Evolutionary conservation across 2,329 filamentous ascomycete species (phyloP).

Genomic region (Coniosporium tulheliwenetii): DNA sequence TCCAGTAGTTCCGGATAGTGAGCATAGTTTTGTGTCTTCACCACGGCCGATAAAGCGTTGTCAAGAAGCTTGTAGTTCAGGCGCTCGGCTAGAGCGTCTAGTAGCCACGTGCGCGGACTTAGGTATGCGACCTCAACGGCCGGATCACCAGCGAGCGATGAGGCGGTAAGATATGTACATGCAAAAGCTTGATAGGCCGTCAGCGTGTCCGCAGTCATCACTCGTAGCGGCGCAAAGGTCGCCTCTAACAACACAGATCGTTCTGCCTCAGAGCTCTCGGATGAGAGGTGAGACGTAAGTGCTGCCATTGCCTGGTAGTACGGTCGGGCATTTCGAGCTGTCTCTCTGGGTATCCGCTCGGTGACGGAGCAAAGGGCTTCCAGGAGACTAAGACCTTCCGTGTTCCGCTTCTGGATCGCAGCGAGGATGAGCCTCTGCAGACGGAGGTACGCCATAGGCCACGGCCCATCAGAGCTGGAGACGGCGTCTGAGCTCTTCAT

Average conservation of each 20-base stretch:
- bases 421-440: conserved; percentile 16
- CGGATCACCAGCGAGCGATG: conserved; percentile 3
- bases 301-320: too few species aligned
- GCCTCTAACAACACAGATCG: conserved; percentile 1
- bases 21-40: neutral
- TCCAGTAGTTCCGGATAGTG: conserved; percentile 9
- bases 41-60: too few species aligned
- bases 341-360: too few species aligned
- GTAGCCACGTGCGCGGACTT: too few species aligned
- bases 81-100: too few species aligned
- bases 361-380: too few species aligned
- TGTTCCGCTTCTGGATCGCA: too few species aligned
- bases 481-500: conserved; percentile 12
- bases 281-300: too few species aligned
- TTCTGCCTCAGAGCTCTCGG: too few species aligned
- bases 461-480: conserved; percentile 14
- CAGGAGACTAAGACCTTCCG: too few species aligned
- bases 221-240: conserved; percentile 26
- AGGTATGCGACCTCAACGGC: neutral
- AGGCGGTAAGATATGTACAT: conserved; percentile 6
- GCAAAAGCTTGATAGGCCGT: conserved; percentile 29
- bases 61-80: too few species aligned
- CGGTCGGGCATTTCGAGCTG: too few species aligned
- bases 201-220: conserved; percentile 26
- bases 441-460: conserved; percentile 25